phyloP scores from a whole-genome alignment of 2,329 filamentous ascomycete species.

The Monilinia fructigena region DNA sequence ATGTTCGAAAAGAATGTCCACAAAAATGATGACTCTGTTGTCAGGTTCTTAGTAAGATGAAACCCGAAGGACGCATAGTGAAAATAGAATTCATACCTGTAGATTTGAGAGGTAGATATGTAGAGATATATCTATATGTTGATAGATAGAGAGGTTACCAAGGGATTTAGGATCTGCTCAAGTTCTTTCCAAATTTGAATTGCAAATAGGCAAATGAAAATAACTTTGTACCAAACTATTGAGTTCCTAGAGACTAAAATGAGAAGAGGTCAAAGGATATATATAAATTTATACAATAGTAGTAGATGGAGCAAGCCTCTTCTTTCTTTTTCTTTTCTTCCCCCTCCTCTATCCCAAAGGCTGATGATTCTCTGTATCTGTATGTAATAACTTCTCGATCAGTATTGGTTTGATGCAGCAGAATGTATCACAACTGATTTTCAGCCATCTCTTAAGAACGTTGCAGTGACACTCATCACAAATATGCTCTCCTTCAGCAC shows the following conservation, averaged over 20 bases:
- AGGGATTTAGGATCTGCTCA: neutral
- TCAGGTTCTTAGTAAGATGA: constrained; percentile 8
- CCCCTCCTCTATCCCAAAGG: neutral
- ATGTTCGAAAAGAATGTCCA: neutral
- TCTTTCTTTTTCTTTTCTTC: neutral
- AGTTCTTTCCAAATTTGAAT: neutral
- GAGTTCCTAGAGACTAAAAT: constrained; percentile 18
- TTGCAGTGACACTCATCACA: constrained; percentile 24
- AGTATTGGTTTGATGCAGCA: constrained; percentile 18
- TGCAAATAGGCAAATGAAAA: neutral
- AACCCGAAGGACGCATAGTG: too few relatives aligned
- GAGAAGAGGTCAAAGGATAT: neutral
- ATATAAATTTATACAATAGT: constrained; percentile 16
- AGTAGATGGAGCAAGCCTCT: constrained; percentile 18
- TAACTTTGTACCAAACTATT: constrained; percentile 3
- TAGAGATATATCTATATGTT: neutral
- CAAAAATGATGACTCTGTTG: neutral
- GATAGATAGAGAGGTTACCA: neutral
- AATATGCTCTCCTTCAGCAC: constrained; percentile 11
- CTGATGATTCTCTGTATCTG: neutral
- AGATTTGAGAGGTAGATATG: neutral
- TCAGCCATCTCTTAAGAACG: constrained; percentile 23
- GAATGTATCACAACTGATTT: constrained; percentile 11
- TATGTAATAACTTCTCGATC: constrained; percentile 13
- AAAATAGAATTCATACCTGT: constrained; percentile 11